Evolutionary conservation across 148 eudicot genomes (phyloP), one percentile per base, ranked within the genome.

Genomic region (Hydrangea macrophylla): DNA sequence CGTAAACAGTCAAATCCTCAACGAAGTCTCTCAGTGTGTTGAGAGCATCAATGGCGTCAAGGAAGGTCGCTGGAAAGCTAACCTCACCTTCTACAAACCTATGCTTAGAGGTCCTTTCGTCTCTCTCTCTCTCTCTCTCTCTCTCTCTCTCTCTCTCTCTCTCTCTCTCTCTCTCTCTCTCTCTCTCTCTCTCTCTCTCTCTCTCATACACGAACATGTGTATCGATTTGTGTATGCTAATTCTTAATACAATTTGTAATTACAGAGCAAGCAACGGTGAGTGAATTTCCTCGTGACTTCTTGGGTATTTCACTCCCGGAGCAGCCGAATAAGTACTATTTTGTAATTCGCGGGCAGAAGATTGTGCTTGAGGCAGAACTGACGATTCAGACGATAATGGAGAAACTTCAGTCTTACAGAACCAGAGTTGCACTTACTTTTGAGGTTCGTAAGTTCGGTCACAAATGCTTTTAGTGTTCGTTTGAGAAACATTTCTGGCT

Each of bases 321-420:
- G 69, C 90, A 90, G 57, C 96, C 96, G 42, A 78, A 70, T 73
- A 94, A 94, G 77, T 87, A 90, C 74, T 94, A 83, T 76, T 82
- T 94, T 50, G 86, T 90, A 39, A 60, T 90, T 76, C 91, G 96
- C 45, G 86, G 85, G 18, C 95, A 86, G 60, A 78, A 84, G 55
- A 74, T 94, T 26, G 87, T 94, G 69, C 79, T 90, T 54, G 97
- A 94, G 79, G 89, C 98, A 8, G 96, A 90, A 69, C 79, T 80
- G 27, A 79, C 78, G 2, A 88, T 94, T 75, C 91, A 94, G 78
- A 68, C 75, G 26, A 94, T 94, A 63, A 90, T 94, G 98, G 98
- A 90, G 61, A 94, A 83, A 70, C 75, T 90, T 74, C 98, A 94
- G 70, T 94, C 98, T 23, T 94, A 94, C 68, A 90, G 84, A 76